Evolutionary conservation across 306 rosid genomes (phyloP).

Genomic region (Potentilla sterilis): DNA sequence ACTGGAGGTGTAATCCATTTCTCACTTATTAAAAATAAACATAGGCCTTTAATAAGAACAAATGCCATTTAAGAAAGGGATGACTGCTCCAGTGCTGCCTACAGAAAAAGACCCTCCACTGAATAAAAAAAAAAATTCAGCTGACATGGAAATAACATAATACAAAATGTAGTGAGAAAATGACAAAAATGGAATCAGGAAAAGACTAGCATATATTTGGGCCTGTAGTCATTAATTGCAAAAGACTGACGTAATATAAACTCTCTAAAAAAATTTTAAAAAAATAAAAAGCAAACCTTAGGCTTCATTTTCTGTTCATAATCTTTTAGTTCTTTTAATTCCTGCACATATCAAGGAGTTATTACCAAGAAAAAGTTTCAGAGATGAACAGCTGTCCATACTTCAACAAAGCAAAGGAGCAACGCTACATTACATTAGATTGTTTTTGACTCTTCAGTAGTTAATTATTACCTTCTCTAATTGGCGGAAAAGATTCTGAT

Average conservation of each 20-base stretch:
- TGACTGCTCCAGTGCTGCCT: neutral
- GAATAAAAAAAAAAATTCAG: too few species aligned
- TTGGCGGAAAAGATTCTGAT: slow-evolving; percentile 52
- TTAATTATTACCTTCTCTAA: slow-evolving; percentile 64
- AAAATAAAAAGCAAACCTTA: slow-evolving; percentile 67
- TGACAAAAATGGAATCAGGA: neutral
- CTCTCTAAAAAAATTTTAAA: neutral
- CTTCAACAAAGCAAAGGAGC: neutral
- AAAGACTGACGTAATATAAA: neutral
- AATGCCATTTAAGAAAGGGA: neutral
- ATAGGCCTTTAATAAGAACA: neutral
- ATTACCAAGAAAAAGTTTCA: neutral
- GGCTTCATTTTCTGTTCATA: slow-evolving; percentile 88
- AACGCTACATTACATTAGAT: slow-evolving; percentile 1
- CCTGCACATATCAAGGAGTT: slow-evolving; percentile 50
- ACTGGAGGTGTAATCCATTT: neutral
- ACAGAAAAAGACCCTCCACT: neutral
- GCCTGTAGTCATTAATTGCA: too few species aligned
- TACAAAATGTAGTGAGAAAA: neutral
- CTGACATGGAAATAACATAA: neutral
- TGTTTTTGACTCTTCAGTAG: neutral
- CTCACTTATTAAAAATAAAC: neutral
- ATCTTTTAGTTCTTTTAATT: slow-evolving; percentile 76
- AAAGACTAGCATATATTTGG: too few species aligned
- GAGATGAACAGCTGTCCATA: slow-evolving; percentile 4